phyloP scores from a whole-genome alignment of 2,329 filamentous ascomycete species.

The Aulographum hederae region DNA sequence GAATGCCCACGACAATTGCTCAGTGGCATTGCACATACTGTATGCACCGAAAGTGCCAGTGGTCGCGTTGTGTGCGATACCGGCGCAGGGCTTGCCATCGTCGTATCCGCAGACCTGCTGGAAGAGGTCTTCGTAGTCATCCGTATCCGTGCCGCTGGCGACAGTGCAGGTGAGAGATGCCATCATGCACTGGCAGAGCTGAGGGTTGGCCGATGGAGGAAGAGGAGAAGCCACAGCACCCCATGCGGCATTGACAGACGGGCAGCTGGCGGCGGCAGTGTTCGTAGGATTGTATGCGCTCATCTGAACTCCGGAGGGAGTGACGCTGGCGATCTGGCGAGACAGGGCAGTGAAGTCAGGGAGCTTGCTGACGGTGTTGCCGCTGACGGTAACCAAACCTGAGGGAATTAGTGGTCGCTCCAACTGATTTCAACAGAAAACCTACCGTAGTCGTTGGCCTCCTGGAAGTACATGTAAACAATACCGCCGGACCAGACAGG shows the following conservation, averaged over 20 bases:
- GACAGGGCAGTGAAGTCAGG: constrained; percentile 59
- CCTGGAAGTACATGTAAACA: constrained; percentile 97
- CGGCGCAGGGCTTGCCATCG: constrained; percentile 38
- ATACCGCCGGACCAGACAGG: constrained; percentile 86
- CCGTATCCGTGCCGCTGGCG: constrained; percentile 30
- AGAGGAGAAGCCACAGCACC: constrained; percentile 45
- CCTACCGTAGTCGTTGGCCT: constrained; percentile 70
- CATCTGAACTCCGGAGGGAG: constrained; percentile 46
- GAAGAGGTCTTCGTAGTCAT: constrained; percentile 53
- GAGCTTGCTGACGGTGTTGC: constrained; percentile 44
- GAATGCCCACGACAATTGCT: constrained; percentile 58
- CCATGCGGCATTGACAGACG: constrained; percentile 46
- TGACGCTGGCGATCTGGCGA: constrained; percentile 48
- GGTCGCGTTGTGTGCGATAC: constrained; percentile 48
- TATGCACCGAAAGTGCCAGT: constrained; percentile 58
- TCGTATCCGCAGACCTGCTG: constrained; percentile 48
- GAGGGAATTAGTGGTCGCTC: constrained; percentile 7
- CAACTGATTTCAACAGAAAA: constrained; percentile 1
- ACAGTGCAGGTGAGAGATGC: constrained; percentile 54
- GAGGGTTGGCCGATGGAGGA: constrained; percentile 61
- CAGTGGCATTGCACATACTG: constrained; percentile 52
- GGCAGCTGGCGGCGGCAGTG: constrained; percentile 51
- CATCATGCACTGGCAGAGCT: constrained; percentile 77
- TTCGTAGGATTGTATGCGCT: constrained; percentile 57
- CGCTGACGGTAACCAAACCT: constrained; percentile 48